Conservation (phyloP, 305 asterid genomes). For the Fraxinus ornus region DNA sequence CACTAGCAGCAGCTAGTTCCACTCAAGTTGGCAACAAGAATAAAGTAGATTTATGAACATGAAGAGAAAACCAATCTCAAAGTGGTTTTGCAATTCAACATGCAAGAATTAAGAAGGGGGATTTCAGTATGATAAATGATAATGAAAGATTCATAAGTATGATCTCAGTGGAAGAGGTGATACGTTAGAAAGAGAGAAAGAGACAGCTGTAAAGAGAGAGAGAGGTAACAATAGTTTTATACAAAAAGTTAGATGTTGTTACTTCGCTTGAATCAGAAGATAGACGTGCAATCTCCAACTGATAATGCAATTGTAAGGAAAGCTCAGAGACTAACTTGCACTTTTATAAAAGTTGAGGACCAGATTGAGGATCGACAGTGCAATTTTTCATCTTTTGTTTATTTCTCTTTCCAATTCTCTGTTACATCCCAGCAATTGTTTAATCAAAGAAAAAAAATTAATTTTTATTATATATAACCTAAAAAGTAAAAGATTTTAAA, state of each 20-base stretch:
- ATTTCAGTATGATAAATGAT: background rate
- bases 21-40: background rate
- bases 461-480: background rate
- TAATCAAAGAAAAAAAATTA: background rate
- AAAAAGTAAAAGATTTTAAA: background rate
- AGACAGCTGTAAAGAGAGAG: constrained; percentile 23
- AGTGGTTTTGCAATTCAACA: background rate
- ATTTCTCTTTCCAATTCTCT: constrained; percentile 6
- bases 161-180: constrained; percentile 16
- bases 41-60: background rate
- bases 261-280: constrained; percentile 32
- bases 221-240: background rate
- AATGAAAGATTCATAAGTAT: background rate
- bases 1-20: background rate
- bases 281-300: background rate
- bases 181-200: background rate
- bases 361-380: background rate
- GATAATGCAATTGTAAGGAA: background rate
- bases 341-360: background rate
- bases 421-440: background rate
- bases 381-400: background rate
- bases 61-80: background rate
- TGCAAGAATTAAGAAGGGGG: background rate
- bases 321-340: background rate
- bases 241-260: background rate